Base-by-base conservation (phyloP, 176 grass and related monocot genomes). In the Avena sativa region DNA sequence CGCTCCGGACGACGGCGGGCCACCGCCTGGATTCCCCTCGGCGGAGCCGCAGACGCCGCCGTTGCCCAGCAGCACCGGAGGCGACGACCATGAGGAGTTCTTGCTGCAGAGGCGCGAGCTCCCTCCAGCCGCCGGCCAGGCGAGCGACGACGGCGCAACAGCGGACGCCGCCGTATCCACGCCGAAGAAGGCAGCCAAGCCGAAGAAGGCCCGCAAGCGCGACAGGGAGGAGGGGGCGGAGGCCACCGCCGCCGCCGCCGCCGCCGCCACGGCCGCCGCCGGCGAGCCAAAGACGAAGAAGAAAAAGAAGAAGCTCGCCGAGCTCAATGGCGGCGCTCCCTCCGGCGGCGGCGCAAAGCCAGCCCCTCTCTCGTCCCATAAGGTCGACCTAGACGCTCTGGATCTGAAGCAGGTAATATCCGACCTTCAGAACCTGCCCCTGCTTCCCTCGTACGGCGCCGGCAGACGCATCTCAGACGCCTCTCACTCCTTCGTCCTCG, bases 341-440 rank as follows among this genome's bases (percentile, higher is more conserved):
- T 5, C 46, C 53, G 32, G 14, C 48, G 23, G 19, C 53, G 44
- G 19, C 16, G 34, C 38, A 62, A 59, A 81, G 79, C 14, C 56
- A 5, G 43, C 74, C 38, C 17, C 67, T 63, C 16, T 71, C 14
- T 66, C 36, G 7, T 12, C 70, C 11, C 63, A 67, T 1, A 78
- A 90, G 20, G 21, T 56, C 2, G 94, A 91, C n/a, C 51, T 82
- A 5, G 76, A 48, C 10, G 82, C 67, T 23, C 76, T 93, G 21
- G 81, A 96, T 34, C 64, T 95, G 28, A 66, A 79, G 2, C 90
- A 96, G 80, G n/a, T 99, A 57, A 68, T 94, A 28, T 63, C 21
- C n/a, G 94, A 99, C 68, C 19, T 98, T 80, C 88, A 80, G n/a
- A 87, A 92, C 21, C 94, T 99, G 43, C 94, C 97, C 0, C 87